Evolutionary conservation across 495 filamentous ascomycete species (phyloP).

Genomic region (Annulohypoxylon nitens): DNA sequence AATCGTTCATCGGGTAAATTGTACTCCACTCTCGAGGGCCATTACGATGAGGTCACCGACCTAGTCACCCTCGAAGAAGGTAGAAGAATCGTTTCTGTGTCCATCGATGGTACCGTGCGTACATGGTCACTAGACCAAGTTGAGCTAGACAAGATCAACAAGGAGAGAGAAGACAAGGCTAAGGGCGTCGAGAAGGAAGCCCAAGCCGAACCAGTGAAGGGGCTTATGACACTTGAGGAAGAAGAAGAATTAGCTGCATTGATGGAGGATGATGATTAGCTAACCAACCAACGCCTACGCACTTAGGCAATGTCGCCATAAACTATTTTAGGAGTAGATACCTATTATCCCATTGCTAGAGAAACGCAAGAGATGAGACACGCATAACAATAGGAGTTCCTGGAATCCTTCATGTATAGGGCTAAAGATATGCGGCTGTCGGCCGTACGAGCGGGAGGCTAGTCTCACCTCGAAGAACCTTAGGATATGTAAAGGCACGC

Average conservation of each 20-base stretch:
- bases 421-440: constrained; percentile 4
- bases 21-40: constrained; percentile 81
- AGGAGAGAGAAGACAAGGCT: constrained; percentile 65
- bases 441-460: constrained; percentile 26
- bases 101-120: constrained; percentile 89
- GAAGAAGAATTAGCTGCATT: constrained; percentile 88
- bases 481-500: constrained; percentile 12
- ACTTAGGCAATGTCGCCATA: no score
- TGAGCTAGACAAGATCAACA: constrained; percentile 71
- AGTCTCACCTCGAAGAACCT: constrained; percentile 27
- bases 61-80: constrained; percentile 71
- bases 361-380: not conserved
- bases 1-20: constrained; percentile 78
- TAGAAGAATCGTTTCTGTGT: constrained; percentile 77
- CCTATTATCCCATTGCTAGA: not conserved
- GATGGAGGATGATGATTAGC: constrained; percentile 79
- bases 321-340: not conserved
- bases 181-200: constrained; percentile 61
- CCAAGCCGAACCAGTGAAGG: constrained; percentile 54
- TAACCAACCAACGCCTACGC: not conserved
- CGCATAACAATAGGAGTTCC: not conserved
- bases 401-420: constrained; percentile 10
- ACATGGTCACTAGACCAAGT: constrained; percentile 77
- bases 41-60: constrained; percentile 93
- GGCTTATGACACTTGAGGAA: constrained; percentile 80